phyloP scores from a whole-genome alignment of 441 rosid species.

The Aquilaria agallochum region DNA sequence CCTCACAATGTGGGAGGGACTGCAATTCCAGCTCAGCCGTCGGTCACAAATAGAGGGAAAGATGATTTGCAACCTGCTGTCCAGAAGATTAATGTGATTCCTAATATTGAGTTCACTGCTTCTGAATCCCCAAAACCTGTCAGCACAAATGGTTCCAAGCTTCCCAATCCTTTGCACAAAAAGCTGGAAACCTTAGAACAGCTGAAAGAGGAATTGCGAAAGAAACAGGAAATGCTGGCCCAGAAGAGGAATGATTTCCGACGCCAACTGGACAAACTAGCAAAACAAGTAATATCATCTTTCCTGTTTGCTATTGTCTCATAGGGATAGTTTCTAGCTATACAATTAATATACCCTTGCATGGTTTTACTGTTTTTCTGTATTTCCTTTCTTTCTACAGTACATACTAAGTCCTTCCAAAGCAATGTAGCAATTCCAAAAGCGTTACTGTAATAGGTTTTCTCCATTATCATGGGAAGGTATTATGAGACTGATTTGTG shows the following conservation, averaged over 20 bases:
- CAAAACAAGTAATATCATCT: constrained; percentile 61
- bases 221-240: constrained; percentile 90
- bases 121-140: constrained; percentile 47
- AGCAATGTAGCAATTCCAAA: too few species aligned
- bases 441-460: too few species aligned
- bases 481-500: too few species aligned
- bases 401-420: too few species aligned
- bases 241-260: constrained; percentile 82
- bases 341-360: constrained; percentile 5
- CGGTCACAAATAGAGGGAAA: constrained; percentile 44
- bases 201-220: constrained; percentile 84
- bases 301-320: constrained; percentile 7
- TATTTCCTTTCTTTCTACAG: background rate
- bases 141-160: constrained; percentile 46
- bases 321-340: background rate
- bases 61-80: constrained; percentile 41
- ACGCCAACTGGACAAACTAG: constrained; percentile 61
- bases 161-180: constrained; percentile 61
- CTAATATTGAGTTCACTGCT: constrained; percentile 37
- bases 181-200: constrained; percentile 73
- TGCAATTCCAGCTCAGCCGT: constrained; percentile 34
- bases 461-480: too few species aligned
- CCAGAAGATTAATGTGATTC: constrained; percentile 35
- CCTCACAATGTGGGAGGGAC: constrained; percentile 37
- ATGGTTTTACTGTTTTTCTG: constrained; percentile 3